A percentile compares a stretch with the other conserved stretches of the same genome.
Conservation (phyloP, 768 basidiomycete genomes). For the Phlebiopsis flavidoalba region DNA sequence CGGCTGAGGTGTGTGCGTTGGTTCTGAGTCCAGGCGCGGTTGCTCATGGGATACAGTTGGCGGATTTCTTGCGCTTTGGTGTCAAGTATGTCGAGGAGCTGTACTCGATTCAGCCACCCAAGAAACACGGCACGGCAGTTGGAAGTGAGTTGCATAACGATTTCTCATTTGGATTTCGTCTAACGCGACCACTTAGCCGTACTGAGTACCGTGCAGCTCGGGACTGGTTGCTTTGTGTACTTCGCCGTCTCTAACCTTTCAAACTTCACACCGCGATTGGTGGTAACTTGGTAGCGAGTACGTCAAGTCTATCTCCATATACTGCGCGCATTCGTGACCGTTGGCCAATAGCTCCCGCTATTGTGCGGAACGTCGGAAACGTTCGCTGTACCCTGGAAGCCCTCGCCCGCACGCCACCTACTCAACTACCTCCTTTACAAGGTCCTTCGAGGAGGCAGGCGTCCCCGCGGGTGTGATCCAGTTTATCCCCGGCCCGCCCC, state of each 20-base stretch:
- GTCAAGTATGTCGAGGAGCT: slow-evolving; percentile 97
- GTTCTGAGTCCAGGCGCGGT: neutral
- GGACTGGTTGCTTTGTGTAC: slow-evolving; percentile 98
- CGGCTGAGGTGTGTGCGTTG: slow-evolving; percentile 72
- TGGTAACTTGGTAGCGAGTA: slow-evolving; percentile 76
- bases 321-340: neutral
- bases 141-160: slow-evolving; percentile 73
- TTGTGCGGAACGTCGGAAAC: slow-evolving; percentile 97
- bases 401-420: slow-evolving; percentile 93
- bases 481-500: slow-evolving; percentile 88
- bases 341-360: slow-evolving; percentile 59
- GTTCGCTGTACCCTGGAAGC: slow-evolving; percentile 97
- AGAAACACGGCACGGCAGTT: slow-evolving; percentile 80
- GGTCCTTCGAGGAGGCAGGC: slow-evolving; percentile 90
- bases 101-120: slow-evolving; percentile 84
- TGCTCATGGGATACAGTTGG: slow-evolving; percentile 39
- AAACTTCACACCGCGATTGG: slow-evolving; percentile 99
- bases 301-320: slow-evolving; percentile 29
- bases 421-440: slow-evolving; percentile 88
- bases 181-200: slow-evolving; percentile 50
- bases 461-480: slow-evolving; percentile 94
- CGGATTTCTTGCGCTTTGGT: slow-evolving; percentile 94
- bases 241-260: slow-evolving; percentile 96
- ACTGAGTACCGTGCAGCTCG: slow-evolving; percentile 95
- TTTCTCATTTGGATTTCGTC: neutral